Base-by-base conservation (phyloP, 75 land plant species). In the Pinus taeda region DNA sequence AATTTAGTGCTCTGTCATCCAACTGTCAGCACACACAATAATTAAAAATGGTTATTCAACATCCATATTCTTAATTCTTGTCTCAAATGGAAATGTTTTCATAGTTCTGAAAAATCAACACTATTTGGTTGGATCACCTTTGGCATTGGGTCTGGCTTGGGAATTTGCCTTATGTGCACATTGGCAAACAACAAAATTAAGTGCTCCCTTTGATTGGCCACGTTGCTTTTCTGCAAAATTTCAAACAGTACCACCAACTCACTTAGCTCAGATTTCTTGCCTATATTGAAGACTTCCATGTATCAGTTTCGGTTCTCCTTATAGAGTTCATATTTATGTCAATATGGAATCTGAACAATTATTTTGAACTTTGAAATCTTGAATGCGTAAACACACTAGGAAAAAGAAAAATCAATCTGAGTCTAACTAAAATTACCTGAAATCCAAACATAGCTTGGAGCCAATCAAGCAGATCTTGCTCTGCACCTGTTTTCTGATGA, bases 201-300 rank as follows among this genome's bases (percentile, higher is more conserved):
- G 83, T 96, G 97, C 76, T 96, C 98, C 77, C 95, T 74, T 76
- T 96, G 98, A 85, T 96, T 96, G 57, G 85, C 87, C 8, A 90
- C 95, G 80, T 87, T 96, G 75, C 86, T 91, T 85, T 88, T 87
- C 98, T 96, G 83, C 64, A 77, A 76, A 69, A 76, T 6, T 73
- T 39, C 57, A 24, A 12, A 55, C 74, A 53, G 20, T 49, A 49
- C 55, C 55, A 49, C 55, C 55, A 49, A 49, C 55, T 49, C 55
- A 49, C 55, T 49, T 49, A 49, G 11, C 55, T 49, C 55, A 49
- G 12, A 49, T 49, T 49, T 49, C 55, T 49, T 49, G 55, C 12
- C 55, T 49, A 11, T 3, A 49, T 49, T 9, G 12, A 49, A 49
- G 55, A 49, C 55, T 49, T 49, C 12, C 11, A 49, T 49, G 2